phyloP scores from a whole-genome alignment of 345 rosid genomes.

The Citrus glauca region DNA sequence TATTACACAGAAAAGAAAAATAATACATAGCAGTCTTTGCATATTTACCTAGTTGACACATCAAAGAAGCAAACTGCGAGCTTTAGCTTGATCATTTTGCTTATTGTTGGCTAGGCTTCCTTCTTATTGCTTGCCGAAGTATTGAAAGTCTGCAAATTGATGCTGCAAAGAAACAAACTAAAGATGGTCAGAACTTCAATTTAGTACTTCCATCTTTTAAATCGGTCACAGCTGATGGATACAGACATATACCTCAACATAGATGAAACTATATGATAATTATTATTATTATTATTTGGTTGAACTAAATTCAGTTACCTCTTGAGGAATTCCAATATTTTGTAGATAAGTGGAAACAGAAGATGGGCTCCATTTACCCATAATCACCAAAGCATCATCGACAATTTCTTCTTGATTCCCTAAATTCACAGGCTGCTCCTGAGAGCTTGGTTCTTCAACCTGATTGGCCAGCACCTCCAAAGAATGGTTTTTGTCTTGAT shows the following conservation, averaged over 20 bases:
- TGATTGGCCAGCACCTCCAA: background rate
- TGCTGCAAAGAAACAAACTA: constrained; percentile 26
- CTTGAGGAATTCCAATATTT: constrained; percentile 26
- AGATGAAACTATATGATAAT: background rate
- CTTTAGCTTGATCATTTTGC: constrained; percentile 4
- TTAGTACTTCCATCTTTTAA: background rate
- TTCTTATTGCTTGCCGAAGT: constrained; percentile 30
- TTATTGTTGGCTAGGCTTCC: constrained; percentile 5
- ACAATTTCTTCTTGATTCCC: constrained; percentile 12
- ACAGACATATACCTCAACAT: background rate
- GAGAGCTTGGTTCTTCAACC: constrained; percentile 13
- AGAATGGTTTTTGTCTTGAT: constrained; percentile 5
- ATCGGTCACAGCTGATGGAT: background rate
- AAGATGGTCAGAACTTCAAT: background rate
- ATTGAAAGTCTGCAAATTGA: constrained; percentile 25
- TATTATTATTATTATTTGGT: background rate
- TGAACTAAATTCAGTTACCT: constrained; percentile 16
- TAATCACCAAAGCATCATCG: constrained; percentile 22
- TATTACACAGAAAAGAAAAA: background rate
- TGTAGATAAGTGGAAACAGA: constrained; percentile 23
- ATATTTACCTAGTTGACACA: background rate
- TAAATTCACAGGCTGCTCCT: background rate
- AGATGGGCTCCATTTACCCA: constrained; percentile 33
- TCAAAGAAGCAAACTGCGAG: background rate
- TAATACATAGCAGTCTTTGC: background rate